Evolutionary conservation across 805 yeast genomes (phyloP), one percentile per base, ranked within the genome.

Genomic region (Priceomyces fermenticarens): DNA sequence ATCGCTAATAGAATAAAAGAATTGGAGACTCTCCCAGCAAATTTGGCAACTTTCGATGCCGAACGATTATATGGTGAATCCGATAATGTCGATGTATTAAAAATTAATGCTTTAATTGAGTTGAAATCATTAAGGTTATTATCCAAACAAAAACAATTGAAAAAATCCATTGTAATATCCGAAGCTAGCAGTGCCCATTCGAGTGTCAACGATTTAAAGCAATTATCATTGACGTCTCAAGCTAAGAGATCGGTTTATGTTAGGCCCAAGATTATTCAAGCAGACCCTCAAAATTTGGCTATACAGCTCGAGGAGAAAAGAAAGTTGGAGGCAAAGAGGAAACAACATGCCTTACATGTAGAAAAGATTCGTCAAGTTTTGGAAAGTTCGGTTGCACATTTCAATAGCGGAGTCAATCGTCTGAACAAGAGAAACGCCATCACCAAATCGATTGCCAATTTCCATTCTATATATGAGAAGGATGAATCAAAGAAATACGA

Each of bases 401-500:
- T 55, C 13, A 58, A 58, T 16, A 39, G 46, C 9, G 54, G 54
- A 28, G 39, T 51, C 15, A 41, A 46, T 7, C 55, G 58, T 20
- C 54, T 47, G 32, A 52, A 55, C 51, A 60, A 60, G 44, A 56
- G 62, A 32, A 37, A 46, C 53, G 14, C 48, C 40, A 23, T 48
- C 32, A 53, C 52, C 4, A 71, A 67, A 49, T 60, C 64, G 16
- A 62, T 77, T 29, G 62, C 53, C 43, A 69, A 66, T 48, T 75
- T 68, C 64, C 88, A 83, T 51, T 67, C 65, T 43, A 64, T 65
- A 42, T 73, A 80, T 17, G 93, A 85, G 58, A 81, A 78, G 57
- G 95, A 86, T 42, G 93, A 85, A 61, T 78, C 80, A 46, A 84
- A 77, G 65, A 77, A 83, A 60, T 63, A 83, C 46, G 93, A 86